Evolutionary conservation across 202 grass and related monocot species (phyloP).

Genomic region (Zoysia matrella): DNA sequence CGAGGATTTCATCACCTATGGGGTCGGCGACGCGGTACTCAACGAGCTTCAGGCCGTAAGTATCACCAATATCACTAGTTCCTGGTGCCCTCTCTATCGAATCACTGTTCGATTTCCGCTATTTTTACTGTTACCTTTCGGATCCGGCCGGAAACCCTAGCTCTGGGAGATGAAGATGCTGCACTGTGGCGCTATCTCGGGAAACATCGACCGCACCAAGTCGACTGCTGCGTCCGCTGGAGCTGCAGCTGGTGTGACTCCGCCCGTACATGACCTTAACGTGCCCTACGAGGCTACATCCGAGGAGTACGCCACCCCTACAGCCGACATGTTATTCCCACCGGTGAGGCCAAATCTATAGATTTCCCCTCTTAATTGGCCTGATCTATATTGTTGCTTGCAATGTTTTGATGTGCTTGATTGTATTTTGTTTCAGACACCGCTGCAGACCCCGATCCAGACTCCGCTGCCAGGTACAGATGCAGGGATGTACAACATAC

Average conservation of each 20-base stretch:
- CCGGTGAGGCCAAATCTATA: slow-evolving; percentile 54
- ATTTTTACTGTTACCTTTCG: slow-evolving; percentile 40
- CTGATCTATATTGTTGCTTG: slow-evolving; percentile 32
- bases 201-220: slow-evolving; percentile 66
- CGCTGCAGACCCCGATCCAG: slow-evolving; percentile 85
- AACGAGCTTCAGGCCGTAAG: slow-evolving; percentile 93
- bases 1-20: slow-evolving; percentile 81
- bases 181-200: slow-evolving; percentile 76
- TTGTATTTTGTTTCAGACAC: slow-evolving; percentile 59
- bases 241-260: slow-evolving; percentile 39
- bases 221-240: slow-evolving; percentile 4
- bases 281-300: slow-evolving; percentile 86
- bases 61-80: slow-evolving; percentile 1
- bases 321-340: slow-evolving; percentile 91
- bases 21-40: slow-evolving; percentile 75
- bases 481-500: slow-evolving; percentile 86
- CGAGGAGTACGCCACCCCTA: slow-evolving; percentile 97
- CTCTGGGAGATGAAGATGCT: slow-evolving; percentile 99
- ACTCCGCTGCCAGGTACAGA: slow-evolving; percentile 79
- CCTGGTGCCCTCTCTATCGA: not conserved
- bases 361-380: slow-evolving; percentile 3
- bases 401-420: slow-evolving; percentile 2
- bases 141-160: slow-evolving; percentile 58
- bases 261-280: slow-evolving; percentile 86
- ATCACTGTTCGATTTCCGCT: slow-evolving; percentile 20